Percentiles rank a stretch among this genome's conserved stretches.
Evolutionary conservation across 495 filamentous ascomycete species (phyloP).

Genomic region (Neurospora sp.): DNA sequence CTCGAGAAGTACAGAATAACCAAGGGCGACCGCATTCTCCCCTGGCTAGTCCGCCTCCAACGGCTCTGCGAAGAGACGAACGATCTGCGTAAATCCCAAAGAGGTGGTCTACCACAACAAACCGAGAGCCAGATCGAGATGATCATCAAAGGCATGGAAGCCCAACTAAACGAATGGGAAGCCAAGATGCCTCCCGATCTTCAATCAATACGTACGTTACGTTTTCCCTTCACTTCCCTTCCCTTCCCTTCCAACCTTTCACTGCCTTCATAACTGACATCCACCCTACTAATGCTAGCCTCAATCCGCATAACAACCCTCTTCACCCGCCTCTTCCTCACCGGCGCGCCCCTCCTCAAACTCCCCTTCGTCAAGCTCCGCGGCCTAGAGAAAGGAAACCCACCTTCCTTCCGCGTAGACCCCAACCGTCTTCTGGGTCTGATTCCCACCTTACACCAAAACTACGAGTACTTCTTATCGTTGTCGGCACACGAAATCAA

Average conservation of each 20-base stretch:
- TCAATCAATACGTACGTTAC: conserved; percentile 6
- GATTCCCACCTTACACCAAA: conserved; percentile 12
- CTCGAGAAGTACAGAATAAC: conserved; percentile 21
- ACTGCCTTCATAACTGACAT: not conserved
- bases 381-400: not conserved
- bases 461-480: conserved; percentile 21
- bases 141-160: conserved; percentile 32
- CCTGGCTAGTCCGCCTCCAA: conserved; percentile 31
- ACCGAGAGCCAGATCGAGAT: conserved; percentile 29
- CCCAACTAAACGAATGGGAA: conserved; percentile 30
- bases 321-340: conserved; percentile 26
- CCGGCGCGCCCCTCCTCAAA: conserved; percentile 26
- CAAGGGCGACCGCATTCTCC: conserved; percentile 27
- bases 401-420: conserved; percentile 5
- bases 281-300: conserved; percentile 6
- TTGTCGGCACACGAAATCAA: conserved; percentile 16
- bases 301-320: conserved; percentile 23
- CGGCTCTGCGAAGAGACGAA: conserved; percentile 28
- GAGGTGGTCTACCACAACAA: conserved; percentile 9
- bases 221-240: not conserved
- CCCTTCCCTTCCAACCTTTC: not conserved
- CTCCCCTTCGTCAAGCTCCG: conserved; percentile 6
- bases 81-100: conserved; percentile 17
- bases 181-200: conserved; percentile 21
- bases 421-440: conserved; percentile 3